Evolutionary conservation across 139 green algal species (phyloP), one percentile per base, ranked within the genome.

Genomic region (Zygnema circumcarinatum): DNA sequence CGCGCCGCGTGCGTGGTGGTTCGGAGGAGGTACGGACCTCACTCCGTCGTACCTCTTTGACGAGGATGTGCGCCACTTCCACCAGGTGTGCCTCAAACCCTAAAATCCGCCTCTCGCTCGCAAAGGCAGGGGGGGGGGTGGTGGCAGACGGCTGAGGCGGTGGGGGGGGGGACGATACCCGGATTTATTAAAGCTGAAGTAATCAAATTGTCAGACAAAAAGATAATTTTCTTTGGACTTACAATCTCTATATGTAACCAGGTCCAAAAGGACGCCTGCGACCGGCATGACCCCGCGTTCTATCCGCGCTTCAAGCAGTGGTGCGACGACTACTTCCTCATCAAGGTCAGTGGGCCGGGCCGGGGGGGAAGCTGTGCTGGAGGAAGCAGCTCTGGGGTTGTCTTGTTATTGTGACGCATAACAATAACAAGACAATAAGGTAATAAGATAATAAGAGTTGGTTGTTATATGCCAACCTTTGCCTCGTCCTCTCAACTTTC

Each of bases 61-160:
- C 32, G 97, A 99, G 84, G 97, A 99, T 93, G 95, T 98, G 93
- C 93, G 94, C 86, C 97, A 99, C 94, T 99, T 99, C 93, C 97
- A 99, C 81, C 94, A 94, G n/a, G 78, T 87, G 33, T 68, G 22
- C 7, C 0, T 31, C n/a, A n/a, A n/a, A n/a, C n/a, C n/a, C n/a
- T n/a, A n/a, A 25, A 31, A 53, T 72, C 56, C 56, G 25, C 29
- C 56, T 29, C 56, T 29, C 56, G 25, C 56, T 72, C 56, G 25
- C 56, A 31, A n/a, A n/a, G n/a, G n/a, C n/a, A n/a, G n/a, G n/a
- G n/a, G n/a, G 47, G 47, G 47, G 47, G 47, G 47, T 25, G 16
- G 47, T 25, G 47, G 47, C 7, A 62, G 47, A 62, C 7, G 16
- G 47, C 16, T 7, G 16, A 62, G 16, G 47, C 7, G 47, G 47